Base-by-base conservation (phyloP, 768 basidiomycete genomes). In the Termitomyces sp. region DNA sequence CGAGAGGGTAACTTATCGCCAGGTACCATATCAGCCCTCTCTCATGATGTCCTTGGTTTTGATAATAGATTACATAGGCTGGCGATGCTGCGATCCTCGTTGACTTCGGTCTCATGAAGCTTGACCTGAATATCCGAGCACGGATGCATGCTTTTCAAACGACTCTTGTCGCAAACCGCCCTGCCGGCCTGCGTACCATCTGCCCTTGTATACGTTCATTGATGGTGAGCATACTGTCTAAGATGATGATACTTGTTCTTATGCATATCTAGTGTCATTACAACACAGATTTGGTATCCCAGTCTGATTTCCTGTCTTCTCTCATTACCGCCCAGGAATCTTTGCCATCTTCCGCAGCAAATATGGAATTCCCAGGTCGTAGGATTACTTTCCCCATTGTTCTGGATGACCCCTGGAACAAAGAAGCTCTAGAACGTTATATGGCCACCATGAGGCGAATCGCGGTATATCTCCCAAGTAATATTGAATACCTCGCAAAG, bases 381-480 rank as follows among this genome's bases (percentile, higher is more conserved):
- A 74, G 77, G 46, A 77, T 90, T 33, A 81, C 78, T 8, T 83
- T 90, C 57, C 89, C 89, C 0, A 82, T 90, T 33, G 81, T 81
- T 1, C 76, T 88, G 12, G 83, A 89, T 63, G 88, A 90, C 66
- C 76, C 74, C 6, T 84, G 86, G 81, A 81, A 69, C 61, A 75
- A 75, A 9, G 84, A 84, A 12, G 85, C 87, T 4, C 73, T 88
- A 32, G 69, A 79, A 48, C 76, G 81, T 22, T 88, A 91, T 68
- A 86, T 83, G 81, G 72, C 70, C 7, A 79, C 81, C 0, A 82
- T 75, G 0, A 75, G 89, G 11, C 76, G 80, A 51, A 79, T 79
- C 54, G 87, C 88, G 0, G 84, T 83, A 1, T 91, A 90, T 69
- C 73, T 91, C 0, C 89, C 88, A 0, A 85, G 83, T 68, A 90